A percentile compares a stretch with the other conserved stretches of the same genome.
phyloP scores from a whole-genome alignment of 306 rosid species.

The Senna tora region DNA sequence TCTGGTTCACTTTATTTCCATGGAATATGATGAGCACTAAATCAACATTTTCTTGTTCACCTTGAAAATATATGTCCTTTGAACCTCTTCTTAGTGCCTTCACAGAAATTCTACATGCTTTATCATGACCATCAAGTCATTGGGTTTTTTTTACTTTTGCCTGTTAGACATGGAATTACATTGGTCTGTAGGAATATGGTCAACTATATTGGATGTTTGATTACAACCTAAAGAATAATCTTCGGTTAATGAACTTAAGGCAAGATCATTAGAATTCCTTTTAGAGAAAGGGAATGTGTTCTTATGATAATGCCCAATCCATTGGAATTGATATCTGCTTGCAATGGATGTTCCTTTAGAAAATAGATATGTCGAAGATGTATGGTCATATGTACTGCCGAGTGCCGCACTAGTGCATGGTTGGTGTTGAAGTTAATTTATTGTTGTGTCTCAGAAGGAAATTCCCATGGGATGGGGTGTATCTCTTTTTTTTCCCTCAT shows the following conservation, averaged over 20 bases:
- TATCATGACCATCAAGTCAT: not conserved
- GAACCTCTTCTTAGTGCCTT: not conserved
- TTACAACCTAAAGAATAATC: constrained; percentile 10
- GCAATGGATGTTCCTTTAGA: constrained; percentile 25
- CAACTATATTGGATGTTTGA: constrained; percentile 6
- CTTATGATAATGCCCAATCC: constrained; percentile 9
- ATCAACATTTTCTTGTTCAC: constrained; percentile 9
- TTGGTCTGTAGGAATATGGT: constrained; percentile 11
- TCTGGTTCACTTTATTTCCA: constrained; percentile 24
- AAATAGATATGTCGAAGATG: constrained; percentile 4
- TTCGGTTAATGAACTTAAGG: constrained; percentile 12
- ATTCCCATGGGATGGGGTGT: not conserved
- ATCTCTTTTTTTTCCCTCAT: not conserved
- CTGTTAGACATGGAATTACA: constrained; percentile 10
- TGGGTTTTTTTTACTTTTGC: constrained; percentile 2
- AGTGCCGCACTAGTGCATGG: not conserved
- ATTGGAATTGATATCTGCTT: not conserved
- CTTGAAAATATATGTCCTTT: constrained; percentile 3
- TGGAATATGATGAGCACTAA: constrained; percentile 3
- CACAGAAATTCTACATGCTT: not conserved
- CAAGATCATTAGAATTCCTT: constrained; percentile 9
- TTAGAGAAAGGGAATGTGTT: constrained; percentile 12
- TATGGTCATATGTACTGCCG: not conserved
- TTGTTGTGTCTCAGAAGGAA: constrained; percentile 27
- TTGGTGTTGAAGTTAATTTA: constrained; percentile 22